Percentiles rank a stretch among this genome's conserved stretches.
Evolutionary conservation across 805 yeast genomes (phyloP).

Genomic region (Lachancea kluyveri): DNA sequence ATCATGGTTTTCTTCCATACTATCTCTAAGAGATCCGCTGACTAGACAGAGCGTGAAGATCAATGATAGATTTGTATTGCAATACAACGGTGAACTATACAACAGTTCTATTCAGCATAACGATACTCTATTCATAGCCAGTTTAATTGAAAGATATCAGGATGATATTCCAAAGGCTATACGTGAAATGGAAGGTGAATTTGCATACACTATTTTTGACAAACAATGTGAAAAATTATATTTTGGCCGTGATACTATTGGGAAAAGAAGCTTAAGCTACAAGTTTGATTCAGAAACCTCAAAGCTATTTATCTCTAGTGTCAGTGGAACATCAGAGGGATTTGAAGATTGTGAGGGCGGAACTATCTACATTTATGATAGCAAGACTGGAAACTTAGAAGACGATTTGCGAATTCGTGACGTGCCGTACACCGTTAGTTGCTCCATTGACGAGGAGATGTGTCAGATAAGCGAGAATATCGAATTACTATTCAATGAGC

Average conservation of each 20-base stretch:
- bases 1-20: slow-evolving; percentile 58
- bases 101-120: slow-evolving; percentile 49
- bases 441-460: slow-evolving; percentile 16
- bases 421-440: slow-evolving; percentile 16
- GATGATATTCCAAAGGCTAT: slow-evolving; percentile 36
- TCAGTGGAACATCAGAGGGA: slow-evolving; percentile 20
- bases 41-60: slow-evolving; percentile 59
- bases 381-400: slow-evolving; percentile 15
- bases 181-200: slow-evolving; percentile 65
- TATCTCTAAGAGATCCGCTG: slow-evolving; percentile 75
- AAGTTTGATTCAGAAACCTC: slow-evolving; percentile 15
- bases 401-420: slow-evolving; percentile 13
- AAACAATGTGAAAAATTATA: slow-evolving; percentile 35
- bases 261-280: slow-evolving; percentile 71
- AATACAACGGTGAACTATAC: slow-evolving; percentile 90
- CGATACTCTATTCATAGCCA: slow-evolving; percentile 56
- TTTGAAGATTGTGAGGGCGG: slow-evolving; percentile 55
- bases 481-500: slow-evolving; percentile 19
- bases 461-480: slow-evolving; percentile 9
- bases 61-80: slow-evolving; percentile 41
- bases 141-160: slow-evolving; percentile 29
- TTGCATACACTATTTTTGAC: slow-evolving; percentile 57
- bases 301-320: slow-evolving; percentile 40
- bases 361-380: slow-evolving; percentile 39
- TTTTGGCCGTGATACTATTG: slow-evolving; percentile 82